phyloP scores from a whole-genome alignment of 768 basidiomycete species.

The Amanita pseudoporphyria region DNA sequence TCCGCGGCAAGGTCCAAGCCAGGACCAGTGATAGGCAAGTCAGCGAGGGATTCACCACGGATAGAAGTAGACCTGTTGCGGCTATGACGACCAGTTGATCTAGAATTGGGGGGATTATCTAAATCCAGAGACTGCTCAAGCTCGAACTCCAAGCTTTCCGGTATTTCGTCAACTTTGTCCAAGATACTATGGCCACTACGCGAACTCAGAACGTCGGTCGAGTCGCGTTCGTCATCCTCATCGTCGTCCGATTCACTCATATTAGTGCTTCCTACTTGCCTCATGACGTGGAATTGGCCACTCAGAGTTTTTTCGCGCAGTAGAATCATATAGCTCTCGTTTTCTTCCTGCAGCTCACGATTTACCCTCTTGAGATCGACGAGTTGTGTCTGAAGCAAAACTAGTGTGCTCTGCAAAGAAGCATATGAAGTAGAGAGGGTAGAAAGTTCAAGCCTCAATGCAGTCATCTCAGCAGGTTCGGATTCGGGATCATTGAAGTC shows the following conservation, averaged over 20 bases:
- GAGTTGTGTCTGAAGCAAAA: constrained; percentile 78
- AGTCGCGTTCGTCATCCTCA: constrained; percentile 31
- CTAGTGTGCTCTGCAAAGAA: constrained; percentile 74
- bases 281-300: constrained; percentile 76
- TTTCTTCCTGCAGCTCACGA: constrained; percentile 85
- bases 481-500: constrained; percentile 55
- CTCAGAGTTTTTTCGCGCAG: constrained; percentile 85
- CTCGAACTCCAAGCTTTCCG: constrained; percentile 27
- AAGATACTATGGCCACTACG: constrained; percentile 50
- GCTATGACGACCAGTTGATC: constrained; percentile 31
- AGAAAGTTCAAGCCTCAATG: constrained; percentile 73
- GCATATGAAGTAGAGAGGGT: constrained; percentile 80
- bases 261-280: constrained; percentile 46
- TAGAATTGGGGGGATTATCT: constrained; percentile 27
- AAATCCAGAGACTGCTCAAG: constrained; percentile 28
- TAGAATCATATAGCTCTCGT: constrained; percentile 94
- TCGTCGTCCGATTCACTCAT: constrained; percentile 28
- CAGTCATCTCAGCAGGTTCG: constrained; percentile 84
- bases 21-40: constrained; percentile 80
- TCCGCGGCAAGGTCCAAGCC: constrained; percentile 88
- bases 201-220: constrained; percentile 43
- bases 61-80: constrained; percentile 44
- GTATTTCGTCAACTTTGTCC: constrained; percentile 55
- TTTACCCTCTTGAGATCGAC: constrained; percentile 85
- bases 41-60: constrained; percentile 76